These are phyloP conservation scores for Bryoglossum gracile DNA, from an alignment of 495 filamentous ascomycete genomes.

Conservation along the genomic window DNA sequence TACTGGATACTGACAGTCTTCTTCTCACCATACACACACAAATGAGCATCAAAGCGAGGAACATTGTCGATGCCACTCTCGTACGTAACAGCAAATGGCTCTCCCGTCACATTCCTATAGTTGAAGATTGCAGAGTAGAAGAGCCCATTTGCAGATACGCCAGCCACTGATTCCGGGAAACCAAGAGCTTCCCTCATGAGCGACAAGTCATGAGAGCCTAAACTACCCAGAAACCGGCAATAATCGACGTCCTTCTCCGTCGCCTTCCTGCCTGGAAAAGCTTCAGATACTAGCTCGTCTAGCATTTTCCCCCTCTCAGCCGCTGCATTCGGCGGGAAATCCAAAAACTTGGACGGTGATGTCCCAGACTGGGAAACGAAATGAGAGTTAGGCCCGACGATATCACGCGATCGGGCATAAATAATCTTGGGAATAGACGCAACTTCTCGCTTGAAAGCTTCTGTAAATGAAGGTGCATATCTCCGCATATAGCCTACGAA, in stretches of 20 bases:
- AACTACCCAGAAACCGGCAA: slow-evolving; percentile 38
- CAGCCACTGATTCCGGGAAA: slow-evolving; percentile 35
- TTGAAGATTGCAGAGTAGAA: slow-evolving; percentile 13
- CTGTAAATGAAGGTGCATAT: slow-evolving; percentile 43
- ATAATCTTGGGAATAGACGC: slow-evolving; percentile 35
- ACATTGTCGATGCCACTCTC: slow-evolving; percentile 48
- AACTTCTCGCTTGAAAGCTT: slow-evolving; percentile 43
- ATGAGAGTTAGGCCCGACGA: slow-evolving; percentile 40
- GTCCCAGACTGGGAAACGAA: slow-evolving; percentile 45
- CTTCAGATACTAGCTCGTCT: background rate
- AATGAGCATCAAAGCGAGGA: slow-evolving; percentile 48
- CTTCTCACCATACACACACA: slow-evolving; percentile 42
- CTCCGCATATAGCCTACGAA: slow-evolving; percentile 51
- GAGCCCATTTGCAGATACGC: no score
- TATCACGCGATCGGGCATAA: slow-evolving; percentile 48
- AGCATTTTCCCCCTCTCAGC: slow-evolving; percentile 6
- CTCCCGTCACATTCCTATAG: background rate
- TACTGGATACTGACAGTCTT: slow-evolving; percentile 45
- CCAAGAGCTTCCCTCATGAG: slow-evolving; percentile 51
- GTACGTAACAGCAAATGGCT: slow-evolving; percentile 43
- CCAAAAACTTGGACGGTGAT: slow-evolving; percentile 32
- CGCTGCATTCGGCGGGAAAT: slow-evolving; percentile 25
- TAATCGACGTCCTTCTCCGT: slow-evolving; percentile 25
- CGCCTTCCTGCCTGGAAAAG: slow-evolving; percentile 6
- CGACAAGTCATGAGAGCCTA: slow-evolving; percentile 49